Base-by-base conservation (phyloP, 2,329 filamentous ascomycete species). In the Colletotrichum australisinense region DNA sequence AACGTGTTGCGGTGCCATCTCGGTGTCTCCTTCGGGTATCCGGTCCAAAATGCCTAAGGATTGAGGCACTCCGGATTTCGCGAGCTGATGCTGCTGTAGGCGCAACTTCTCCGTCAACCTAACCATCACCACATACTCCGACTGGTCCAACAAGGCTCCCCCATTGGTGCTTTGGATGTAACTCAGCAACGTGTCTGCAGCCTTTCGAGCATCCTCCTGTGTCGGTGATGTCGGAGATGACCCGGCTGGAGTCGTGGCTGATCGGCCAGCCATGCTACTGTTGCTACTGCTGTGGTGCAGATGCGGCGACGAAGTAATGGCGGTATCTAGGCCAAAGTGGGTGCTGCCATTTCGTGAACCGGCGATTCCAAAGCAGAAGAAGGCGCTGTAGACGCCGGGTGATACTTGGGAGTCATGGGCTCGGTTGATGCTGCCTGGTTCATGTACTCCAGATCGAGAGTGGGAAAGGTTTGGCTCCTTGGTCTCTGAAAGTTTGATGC, bases 91-190 rank as follows among this genome's bases (percentile, higher is more conserved):
- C 67, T 91, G 89, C 59, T 93, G 90, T 46, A 97, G 85, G 73
- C 94, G 91, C 35, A 98, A 87, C 83, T 96, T 97, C 82, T 97
- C 93, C 81, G 95, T 96, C 75, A 98, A 85, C 80, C 95, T 94
- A 22, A 94, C 88, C 60, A 98, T 91, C 3, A 91, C 90, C 75
- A 94, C 82, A 80, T 93, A 95, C 75, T 98, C 95, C 77, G 90
- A 89, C 59, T 94, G 90, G 78, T 97, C 94, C 19, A 94, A 90
- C 38, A 95, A 89, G 1, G 91, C 92, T 26, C 82, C 85, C 0
- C 87, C 84, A 14, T 92, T 90, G 76, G 93, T 90, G 73, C 92
- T 91, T 77, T 94, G 90, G 80, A 98, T 93, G 79, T 96, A 98
- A 73, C 85, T 92, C 80, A 97, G 89, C 24, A 98, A 90, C 2